Evolutionary conservation across 1,284 basidiomycete genomes (phyloP).

Genomic region (Boletellus sp.): DNA sequence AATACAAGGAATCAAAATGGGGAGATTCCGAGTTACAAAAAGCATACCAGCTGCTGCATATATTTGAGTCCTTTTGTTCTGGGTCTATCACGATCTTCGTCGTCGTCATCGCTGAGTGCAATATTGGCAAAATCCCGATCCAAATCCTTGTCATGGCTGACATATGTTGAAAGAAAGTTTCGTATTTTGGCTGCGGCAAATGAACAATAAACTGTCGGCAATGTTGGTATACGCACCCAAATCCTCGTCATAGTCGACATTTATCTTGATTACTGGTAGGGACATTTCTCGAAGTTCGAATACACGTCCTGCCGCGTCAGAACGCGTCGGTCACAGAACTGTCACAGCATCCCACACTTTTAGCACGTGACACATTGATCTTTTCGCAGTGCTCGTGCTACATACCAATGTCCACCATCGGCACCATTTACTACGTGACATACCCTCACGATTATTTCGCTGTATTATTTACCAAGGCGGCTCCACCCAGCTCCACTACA

Average conservation of each 20-base stretch:
- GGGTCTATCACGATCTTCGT: conserved; percentile 37
- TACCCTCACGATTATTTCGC: not conserved
- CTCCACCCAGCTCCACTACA: not conserved
- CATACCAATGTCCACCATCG: too few relatives aligned
- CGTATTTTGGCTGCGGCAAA: conserved; percentile 56
- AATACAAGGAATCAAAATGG: conserved; percentile 26
- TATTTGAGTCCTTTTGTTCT: conserved; percentile 68
- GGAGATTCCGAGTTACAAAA: conserved; percentile 22
- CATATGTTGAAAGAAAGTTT: conserved; percentile 66
- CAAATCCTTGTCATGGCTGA: conserved; percentile 64
- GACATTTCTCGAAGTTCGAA: conserved; percentile 40
- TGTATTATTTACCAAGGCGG: not conserved
- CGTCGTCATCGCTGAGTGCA: conserved; percentile 56
- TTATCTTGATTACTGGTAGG: conserved; percentile 42
- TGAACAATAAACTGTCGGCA: conserved; percentile 35
- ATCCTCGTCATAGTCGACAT: conserved; percentile 47
- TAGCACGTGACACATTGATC: conserved; percentile 15
- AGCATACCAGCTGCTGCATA: conserved; percentile 80
- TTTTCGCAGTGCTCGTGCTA: too few relatives aligned
- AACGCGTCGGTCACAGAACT: conserved; percentile 27
- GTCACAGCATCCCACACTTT: conserved; percentile 12
- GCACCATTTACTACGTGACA: too few relatives aligned
- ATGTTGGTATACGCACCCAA: conserved; percentile 35
- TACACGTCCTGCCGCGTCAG: conserved; percentile 6
- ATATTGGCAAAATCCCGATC: conserved; percentile 67